Percentiles rank a stretch among this genome's conserved stretches.
phyloP scores from a whole-genome alignment of 1,139 yeast species.

The Hemisphaericaspora lyxosophila region DNA sequence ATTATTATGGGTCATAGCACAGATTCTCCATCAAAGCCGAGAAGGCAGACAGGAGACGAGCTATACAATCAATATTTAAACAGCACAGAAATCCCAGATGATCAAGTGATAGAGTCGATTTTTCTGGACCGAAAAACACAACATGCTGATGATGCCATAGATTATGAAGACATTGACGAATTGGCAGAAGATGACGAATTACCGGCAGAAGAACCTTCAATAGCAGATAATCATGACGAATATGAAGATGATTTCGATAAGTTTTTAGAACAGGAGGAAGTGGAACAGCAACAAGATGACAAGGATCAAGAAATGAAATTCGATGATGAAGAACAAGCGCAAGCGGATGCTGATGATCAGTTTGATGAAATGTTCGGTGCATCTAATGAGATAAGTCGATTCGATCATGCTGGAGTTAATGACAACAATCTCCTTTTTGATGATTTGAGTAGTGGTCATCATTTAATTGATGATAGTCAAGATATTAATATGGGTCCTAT shows the following conservation, averaged over 20 bases:
- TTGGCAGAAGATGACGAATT: slow-evolving; percentile 79
- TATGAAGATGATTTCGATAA: slow-evolving; percentile 25
- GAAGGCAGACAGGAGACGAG: slow-evolving; percentile 12
- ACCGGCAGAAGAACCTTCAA: slow-evolving; percentile 35
- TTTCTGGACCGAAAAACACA: slow-evolving; percentile 42
- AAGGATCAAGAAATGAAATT: slow-evolving; percentile 15
- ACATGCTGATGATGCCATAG: slow-evolving; percentile 93
- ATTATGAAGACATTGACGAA: slow-evolving; percentile 93
- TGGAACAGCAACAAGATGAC: slow-evolving; percentile 1
- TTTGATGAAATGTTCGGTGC: slow-evolving; percentile 50
- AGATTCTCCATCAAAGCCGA: slow-evolving; percentile 2
- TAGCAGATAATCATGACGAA: slow-evolving; percentile 14
- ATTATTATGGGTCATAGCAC: slow-evolving; percentile 6
- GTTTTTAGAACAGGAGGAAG: slow-evolving; percentile 11
- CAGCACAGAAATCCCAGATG: slow-evolving; percentile 30
- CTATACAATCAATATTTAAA: slow-evolving; percentile 19
- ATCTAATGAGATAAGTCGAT: slow-evolving; percentile 16
- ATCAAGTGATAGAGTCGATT: slow-evolving; percentile 39
- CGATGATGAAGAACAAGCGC: slow-evolving; percentile 34
- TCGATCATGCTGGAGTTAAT: slow-evolving; percentile 4
- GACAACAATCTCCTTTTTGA: slow-evolving; percentile 14
- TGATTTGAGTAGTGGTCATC: slow-evolving; percentile 19
- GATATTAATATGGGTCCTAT: slow-evolving; percentile 40
- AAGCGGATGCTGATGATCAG: slow-evolving; percentile 41
- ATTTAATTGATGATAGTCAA: slow-evolving; percentile 16